Percentiles rank a stretch among this genome's conserved stretches.
Evolutionary conservation across 2,329 filamentous ascomycete genomes (phyloP).

Genomic region (Botrytis elliptica): DNA sequence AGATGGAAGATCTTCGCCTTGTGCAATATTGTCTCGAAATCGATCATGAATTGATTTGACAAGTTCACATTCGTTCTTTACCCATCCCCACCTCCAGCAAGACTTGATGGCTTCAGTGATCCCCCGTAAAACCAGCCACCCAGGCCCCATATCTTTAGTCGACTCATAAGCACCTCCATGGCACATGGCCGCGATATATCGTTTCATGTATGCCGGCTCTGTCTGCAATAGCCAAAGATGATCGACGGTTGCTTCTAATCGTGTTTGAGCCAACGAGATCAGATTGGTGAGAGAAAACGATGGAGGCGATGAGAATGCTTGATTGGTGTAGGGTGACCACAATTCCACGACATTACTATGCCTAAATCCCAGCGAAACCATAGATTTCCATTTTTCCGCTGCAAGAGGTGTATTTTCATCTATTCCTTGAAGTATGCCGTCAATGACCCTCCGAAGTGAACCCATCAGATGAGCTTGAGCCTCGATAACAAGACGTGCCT

Average conservation of each 20-base stretch:
- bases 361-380: neutral
- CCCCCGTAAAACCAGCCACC: neutral
- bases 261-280: conserved; percentile 7
- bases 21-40: neutral
- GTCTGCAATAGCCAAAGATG: conserved; percentile 24
- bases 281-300: conserved; percentile 13
- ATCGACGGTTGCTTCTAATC: conserved; percentile 8
- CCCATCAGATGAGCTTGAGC: conserved; percentile 20
- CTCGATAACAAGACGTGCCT: conserved; percentile 24
- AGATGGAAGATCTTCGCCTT: neutral
- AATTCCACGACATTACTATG: conserved; percentile 7
- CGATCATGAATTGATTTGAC: neutral
- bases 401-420: neutral
- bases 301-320: conserved; percentile 25
- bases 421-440: conserved; percentile 16
- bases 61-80: neutral
- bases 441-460: neutral
- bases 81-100: neutral
- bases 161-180: neutral
- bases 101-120: neutral
- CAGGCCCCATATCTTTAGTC: neutral
- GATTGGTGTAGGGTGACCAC: conserved; percentile 23
- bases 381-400: conserved; percentile 2
- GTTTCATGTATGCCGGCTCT: conserved; percentile 18
- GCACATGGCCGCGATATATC: neutral